Evolutionary conservation across 2,329 filamentous ascomycete genomes (phyloP).

Genomic region (Aspergillus thermomutatus): DNA sequence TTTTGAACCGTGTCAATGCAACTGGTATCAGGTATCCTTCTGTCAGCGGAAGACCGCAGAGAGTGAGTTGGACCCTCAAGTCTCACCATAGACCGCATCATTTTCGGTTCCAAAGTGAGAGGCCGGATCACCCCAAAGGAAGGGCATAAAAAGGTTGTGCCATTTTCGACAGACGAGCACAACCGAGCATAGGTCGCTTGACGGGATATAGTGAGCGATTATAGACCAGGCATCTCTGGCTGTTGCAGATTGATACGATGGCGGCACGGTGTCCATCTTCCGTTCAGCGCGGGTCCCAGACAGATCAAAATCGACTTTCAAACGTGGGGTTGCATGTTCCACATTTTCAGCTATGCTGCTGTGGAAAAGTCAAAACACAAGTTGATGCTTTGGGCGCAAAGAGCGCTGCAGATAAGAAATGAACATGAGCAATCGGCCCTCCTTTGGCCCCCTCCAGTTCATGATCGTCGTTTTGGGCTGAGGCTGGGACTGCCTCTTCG

Average conservation of each 20-base stretch:
- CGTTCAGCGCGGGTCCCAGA: neutral
- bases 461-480: neutral
- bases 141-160: constrained; percentile 57
- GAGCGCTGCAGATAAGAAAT: neutral
- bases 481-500: no score
- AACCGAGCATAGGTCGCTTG: constrained; percentile 54
- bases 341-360: neutral
- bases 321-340: neutral
- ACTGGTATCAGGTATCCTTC: constrained; percentile 34
- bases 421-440: neutral
- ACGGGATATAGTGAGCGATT: constrained; percentile 55
- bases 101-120: constrained; percentile 61
- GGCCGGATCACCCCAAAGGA: constrained; percentile 61
- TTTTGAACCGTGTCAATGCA: constrained; percentile 57
- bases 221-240: constrained; percentile 54
- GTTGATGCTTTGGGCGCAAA: neutral
- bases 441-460: neutral
- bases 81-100: constrained; percentile 55
- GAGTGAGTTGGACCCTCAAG: neutral
- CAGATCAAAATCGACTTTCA: neutral
- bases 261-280: constrained; percentile 56
- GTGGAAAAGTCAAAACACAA: neutral
- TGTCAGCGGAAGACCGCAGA: constrained; percentile 9
- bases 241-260: constrained; percentile 58
- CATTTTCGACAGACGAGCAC: constrained; percentile 56